phyloP scores from a whole-genome alignment of 2,329 filamentous ascomycete genomes.

The Pyricularia sp. region DNA sequence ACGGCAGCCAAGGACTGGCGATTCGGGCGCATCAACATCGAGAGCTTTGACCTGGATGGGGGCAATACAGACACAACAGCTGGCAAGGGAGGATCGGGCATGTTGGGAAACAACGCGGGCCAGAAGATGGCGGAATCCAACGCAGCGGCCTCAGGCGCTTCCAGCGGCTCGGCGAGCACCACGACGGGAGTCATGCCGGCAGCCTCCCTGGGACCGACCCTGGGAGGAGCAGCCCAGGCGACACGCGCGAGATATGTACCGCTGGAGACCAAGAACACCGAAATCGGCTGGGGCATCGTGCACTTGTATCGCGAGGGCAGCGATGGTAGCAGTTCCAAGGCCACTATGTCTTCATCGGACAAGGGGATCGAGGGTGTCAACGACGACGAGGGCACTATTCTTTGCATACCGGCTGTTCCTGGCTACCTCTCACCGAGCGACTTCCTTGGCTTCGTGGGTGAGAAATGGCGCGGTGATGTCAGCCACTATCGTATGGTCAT shows the following conservation, averaged over 20 bases:
- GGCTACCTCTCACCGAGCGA: slow-evolving; percentile 87
- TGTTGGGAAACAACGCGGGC: neutral
- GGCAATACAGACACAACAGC: neutral
- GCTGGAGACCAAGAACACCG: slow-evolving; percentile 56
- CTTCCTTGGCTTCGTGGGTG: slow-evolving; percentile 81
- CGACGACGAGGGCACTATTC: slow-evolving; percentile 65
- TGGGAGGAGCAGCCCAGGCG: slow-evolving; percentile 51
- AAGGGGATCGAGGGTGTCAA: slow-evolving; percentile 12
- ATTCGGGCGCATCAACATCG: slow-evolving; percentile 64
- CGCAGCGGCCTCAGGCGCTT: neutral
- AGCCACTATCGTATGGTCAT: slow-evolving; percentile 91
- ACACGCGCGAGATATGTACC: slow-evolving; percentile 73
- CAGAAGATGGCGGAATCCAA: neutral
- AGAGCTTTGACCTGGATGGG: slow-evolving; percentile 60
- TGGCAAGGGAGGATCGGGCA: neutral
- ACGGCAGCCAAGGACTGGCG: slow-evolving; percentile 59
- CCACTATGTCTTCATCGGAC: slow-evolving; percentile 9
- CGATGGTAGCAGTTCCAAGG: slow-evolving; percentile 27
- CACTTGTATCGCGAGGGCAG: slow-evolving; percentile 83
- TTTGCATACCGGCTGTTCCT: slow-evolving; percentile 90
- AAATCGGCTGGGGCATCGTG: slow-evolving; percentile 83
- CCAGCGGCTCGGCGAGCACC: slow-evolving; percentile 7
- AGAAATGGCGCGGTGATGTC: slow-evolving; percentile 72
- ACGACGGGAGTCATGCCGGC: slow-evolving; percentile 21
- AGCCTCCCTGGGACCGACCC: slow-evolving; percentile 35